Evolutionary conservation across 805 yeast species (phyloP).

Genomic region (Debaryomyces maramus): DNA sequence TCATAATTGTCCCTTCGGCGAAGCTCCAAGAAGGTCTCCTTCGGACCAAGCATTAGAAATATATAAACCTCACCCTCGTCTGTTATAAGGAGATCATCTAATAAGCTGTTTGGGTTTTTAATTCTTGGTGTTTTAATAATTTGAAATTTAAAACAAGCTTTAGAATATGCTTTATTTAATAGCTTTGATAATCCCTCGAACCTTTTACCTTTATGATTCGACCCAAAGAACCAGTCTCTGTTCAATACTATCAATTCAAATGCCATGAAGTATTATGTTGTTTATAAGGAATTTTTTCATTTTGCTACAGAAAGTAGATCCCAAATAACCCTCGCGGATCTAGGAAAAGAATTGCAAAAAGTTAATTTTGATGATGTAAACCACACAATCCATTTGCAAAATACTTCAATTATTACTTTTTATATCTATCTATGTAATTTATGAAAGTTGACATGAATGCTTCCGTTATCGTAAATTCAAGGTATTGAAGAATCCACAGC

Average conservation of each 20-base stretch:
- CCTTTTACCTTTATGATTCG: slow-evolving; percentile 1
- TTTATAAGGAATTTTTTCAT: too few species aligned
- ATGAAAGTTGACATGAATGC: too few species aligned
- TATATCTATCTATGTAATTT: too few species aligned
- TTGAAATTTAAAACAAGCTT: slow-evolving; percentile 44
- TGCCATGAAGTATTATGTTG: too few species aligned
- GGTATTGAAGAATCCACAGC: slow-evolving; percentile 18
- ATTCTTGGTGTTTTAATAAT: slow-evolving; percentile 45
- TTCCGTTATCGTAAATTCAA: too few species aligned
- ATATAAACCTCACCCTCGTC: slow-evolving; percentile 16
- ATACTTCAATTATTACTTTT: too few species aligned
- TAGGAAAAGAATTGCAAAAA: too few species aligned
- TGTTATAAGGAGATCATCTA: slow-evolving; percentile 27
- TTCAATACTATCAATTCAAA: slow-evolving; percentile 24
- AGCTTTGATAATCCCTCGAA: slow-evolving; percentile 21
- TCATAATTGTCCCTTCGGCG: slow-evolving; percentile 17
- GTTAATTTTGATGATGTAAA: too few species aligned
- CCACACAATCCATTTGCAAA: too few species aligned
- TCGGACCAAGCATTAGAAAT: slow-evolving; percentile 29
- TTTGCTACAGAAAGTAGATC: too few species aligned
- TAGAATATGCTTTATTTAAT: slow-evolving; percentile 54
- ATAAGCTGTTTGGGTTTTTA: slow-evolving; percentile 19
- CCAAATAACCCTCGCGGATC: too few species aligned
- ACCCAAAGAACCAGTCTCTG: slow-evolving; percentile 21
- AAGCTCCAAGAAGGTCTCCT: slow-evolving; percentile 22